phyloP scores from a whole-genome alignment of 106 monocot genomes.

The Dactylorhiza incarnata region DNA sequence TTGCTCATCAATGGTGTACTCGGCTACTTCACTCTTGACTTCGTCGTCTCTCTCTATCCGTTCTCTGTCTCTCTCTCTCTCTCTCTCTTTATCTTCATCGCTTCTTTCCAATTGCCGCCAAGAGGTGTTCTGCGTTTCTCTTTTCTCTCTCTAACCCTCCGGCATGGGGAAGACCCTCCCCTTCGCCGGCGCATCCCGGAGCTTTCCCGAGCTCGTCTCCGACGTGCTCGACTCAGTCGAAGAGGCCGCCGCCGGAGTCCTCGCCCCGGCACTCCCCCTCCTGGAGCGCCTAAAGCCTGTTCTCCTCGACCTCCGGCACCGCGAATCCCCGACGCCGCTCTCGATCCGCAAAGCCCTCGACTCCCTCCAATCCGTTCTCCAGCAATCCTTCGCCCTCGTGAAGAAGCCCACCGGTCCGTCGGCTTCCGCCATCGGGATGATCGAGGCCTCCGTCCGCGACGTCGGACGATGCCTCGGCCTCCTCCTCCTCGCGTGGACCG shows the following conservation, averaged over 20 bases:
- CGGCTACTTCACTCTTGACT: neutral
- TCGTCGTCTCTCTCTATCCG: neutral
- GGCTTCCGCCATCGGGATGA: neutral
- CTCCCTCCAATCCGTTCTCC: constrained; percentile 10
- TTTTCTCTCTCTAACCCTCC: neutral
- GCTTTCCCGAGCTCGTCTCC: constrained; percentile 9
- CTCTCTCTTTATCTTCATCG: neutral
- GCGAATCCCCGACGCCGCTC: neutral
- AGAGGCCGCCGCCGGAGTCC: constrained; percentile 7
- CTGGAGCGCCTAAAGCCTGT: constrained; percentile 9
- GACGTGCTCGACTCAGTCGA: constrained; percentile 12
- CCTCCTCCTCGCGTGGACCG: constrained; percentile 23
- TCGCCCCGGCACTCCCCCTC: constrained; percentile 9
- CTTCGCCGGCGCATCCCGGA: neutral
- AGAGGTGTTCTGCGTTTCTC: neutral
- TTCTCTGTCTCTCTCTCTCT: neutral
- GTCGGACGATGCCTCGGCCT: constrained; percentile 34
- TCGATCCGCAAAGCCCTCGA: constrained; percentile 10
- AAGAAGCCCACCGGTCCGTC: constrained; percentile 8
- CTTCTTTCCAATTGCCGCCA: neutral
- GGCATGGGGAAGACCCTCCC: neutral
- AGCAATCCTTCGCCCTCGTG: constrained; percentile 6
- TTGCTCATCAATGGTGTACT: neutral
- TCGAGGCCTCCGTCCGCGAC: constrained; percentile 20
- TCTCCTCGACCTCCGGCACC: neutral